These are phyloP conservation scores for Sequoiadendron giganteum DNA, from an alignment of 75 land plant genomes.

Conservation along the genomic window DNA sequence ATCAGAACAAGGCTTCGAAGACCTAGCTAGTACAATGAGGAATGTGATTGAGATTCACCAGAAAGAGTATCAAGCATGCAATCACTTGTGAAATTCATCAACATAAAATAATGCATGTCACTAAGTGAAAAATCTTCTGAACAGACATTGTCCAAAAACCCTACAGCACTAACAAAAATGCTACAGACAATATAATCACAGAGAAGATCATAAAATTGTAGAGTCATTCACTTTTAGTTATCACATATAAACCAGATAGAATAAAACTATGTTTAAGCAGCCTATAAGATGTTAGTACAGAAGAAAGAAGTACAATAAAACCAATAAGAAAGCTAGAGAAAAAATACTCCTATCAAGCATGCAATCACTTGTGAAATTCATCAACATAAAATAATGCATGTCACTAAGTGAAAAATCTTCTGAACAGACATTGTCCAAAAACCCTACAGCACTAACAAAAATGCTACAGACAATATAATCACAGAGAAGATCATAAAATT, in stretches of 20 bases:
- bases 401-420: neutral
- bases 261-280: neutral
- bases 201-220: neutral
- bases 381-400: neutral
- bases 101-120: neutral
- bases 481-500: neutral
- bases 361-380: neutral
- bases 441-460: neutral
- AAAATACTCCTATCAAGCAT: neutral
- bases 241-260: neutral
- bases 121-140: neutral
- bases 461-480: neutral
- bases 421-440: neutral
- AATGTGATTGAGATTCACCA: neutral
- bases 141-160: neutral
- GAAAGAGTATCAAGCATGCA: neutral
- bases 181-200: neutral
- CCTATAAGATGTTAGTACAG: neutral
- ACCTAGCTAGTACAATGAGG: neutral
- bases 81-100: neutral
- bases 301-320: neutral
- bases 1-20: neutral
- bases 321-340: neutral
- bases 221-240: neutral
- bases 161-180: neutral